Conservation (phyloP, 169 alveolate species). For the Eimeria acervulina region DNA sequence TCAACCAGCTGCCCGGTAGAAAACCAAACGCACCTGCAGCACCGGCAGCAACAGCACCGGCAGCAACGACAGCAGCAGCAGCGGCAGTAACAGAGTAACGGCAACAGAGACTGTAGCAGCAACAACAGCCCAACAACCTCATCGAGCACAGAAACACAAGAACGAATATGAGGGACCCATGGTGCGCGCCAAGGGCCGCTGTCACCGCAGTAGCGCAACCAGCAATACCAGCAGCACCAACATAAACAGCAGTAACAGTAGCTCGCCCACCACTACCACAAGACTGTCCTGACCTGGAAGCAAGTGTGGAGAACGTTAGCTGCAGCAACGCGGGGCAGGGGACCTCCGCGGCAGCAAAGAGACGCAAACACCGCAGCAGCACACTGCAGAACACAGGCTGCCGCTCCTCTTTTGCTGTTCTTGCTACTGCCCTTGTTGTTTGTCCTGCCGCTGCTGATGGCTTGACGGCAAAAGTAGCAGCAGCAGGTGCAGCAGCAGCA, state of each 20-base stretch:
- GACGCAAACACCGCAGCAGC: slow-evolving; percentile 59
- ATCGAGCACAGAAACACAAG: not conserved
- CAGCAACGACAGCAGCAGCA: not conserved
- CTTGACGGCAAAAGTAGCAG: not conserved
- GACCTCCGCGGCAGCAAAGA: slow-evolving; percentile 60
- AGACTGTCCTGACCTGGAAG: not conserved
- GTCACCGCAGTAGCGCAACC: not conserved
- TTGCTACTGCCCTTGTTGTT: not conserved
- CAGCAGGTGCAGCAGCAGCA: not conserved
- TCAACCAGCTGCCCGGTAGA: slow-evolving; percentile 66
- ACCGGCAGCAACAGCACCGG: slow-evolving; percentile 15
- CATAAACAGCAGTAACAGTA: slow-evolving; percentile 26
- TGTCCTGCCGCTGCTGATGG: slow-evolving; percentile 19
- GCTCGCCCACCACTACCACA: not conserved
- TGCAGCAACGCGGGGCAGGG: slow-evolving; percentile 60
- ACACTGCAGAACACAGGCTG: slow-evolving; percentile 44
- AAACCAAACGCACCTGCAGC: slow-evolving; percentile 71
- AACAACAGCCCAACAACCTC: not conserved
- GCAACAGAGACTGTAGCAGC: not conserved
- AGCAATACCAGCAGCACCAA: not conserved
- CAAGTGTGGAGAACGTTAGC: not conserved
- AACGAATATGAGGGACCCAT: not conserved
- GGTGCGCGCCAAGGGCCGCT: not conserved
- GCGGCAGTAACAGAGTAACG: not conserved
- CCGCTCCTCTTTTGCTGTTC: not conserved